Percentiles rank a stretch among this genome's conserved stretches.
phyloP scores from a whole-genome alignment of 441 rosid species.

The Populus trichocarpa region DNA sequence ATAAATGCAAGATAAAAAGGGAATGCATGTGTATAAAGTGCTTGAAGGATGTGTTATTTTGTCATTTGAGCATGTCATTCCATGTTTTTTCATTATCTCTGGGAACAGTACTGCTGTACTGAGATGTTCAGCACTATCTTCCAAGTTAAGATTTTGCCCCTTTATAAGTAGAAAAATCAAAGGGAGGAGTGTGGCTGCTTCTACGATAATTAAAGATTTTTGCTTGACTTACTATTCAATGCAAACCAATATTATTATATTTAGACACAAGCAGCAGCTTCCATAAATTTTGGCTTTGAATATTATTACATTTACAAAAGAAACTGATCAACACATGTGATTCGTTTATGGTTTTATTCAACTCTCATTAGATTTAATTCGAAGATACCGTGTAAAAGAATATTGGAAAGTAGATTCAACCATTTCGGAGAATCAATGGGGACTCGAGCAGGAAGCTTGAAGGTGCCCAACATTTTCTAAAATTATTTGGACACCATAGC shows the following conservation, averaged over 20 bases:
- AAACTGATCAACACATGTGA: background rate
- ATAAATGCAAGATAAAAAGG: conserved; percentile 10
- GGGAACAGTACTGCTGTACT: background rate
- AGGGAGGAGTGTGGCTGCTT: background rate
- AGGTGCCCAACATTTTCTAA: background rate
- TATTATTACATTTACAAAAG: background rate
- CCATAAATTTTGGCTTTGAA: background rate
- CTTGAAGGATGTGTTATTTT: background rate
- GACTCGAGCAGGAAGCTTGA: background rate
- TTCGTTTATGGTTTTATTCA: background rate
- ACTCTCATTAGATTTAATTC: background rate
- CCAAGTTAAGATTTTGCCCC: conserved; percentile 22
- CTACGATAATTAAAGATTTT: background rate
- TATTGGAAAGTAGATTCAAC: background rate
- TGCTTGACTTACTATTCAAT: background rate
- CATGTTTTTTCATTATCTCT: conserved; percentile 2
- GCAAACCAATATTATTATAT: background rate
- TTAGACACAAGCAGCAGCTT: background rate
- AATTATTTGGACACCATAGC: background rate
- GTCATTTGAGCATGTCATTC: background rate
- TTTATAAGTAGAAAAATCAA: background rate
- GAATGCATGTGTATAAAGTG: conserved; percentile 11
- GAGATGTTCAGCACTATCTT: conserved; percentile 2
- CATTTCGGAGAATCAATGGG: background rate
- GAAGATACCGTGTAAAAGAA: background rate